Base-by-base conservation (phyloP, 768 basidiomycete genomes). In the Trametes gibbosa region DNA sequence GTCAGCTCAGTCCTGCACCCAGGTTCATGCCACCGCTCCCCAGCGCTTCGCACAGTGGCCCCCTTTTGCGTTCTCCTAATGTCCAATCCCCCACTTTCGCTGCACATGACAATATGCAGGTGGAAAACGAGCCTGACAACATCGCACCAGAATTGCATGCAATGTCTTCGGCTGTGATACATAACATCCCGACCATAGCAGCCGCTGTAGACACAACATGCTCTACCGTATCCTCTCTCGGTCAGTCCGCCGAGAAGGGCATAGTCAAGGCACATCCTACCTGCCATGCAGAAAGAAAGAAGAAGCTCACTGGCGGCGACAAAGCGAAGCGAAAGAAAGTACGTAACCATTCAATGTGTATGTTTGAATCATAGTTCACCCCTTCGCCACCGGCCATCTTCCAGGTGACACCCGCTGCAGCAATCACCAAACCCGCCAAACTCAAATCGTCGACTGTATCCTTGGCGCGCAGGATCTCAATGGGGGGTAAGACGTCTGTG, bases 1-100 rank as follows among this genome's bases (percentile, higher is more conserved):
- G 70, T 34, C 77, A 81, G 45, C 69, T 79, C 9, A 76, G 77
- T 24, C 78, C 80, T 65, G 74, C 72, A 27, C 48, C 60, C 25
- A 42, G 34, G 16, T 27, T 37, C 55, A 21, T 42, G 12, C 39
- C 16, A n/a, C 55, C 8, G 2, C n/a, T 37, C 5, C 14, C 52
- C n/a, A 53, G 52, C 58, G 58, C 29, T 43, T 49, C 52, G 58
- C 52, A 35, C 39, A 27, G 7, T 4, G 16, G 21, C 5, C 37
- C 47, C 10, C 3, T 13, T 10, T 21, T 9, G 39, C 47, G 12
- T 39, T 13, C 55, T 8, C n/a, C 37, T 40, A 5, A 16, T 9
- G 16, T 24, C 32, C 43, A 19, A 16, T n/a, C 42, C n/a, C 12
- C 25, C 27, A 19, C 41, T 21, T 25, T 19, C 37, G 40, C 7